Evolutionary conservation across 2,329 filamentous ascomycete genomes (phyloP).

Genomic region (Ophiostoma himal-ulmi): DNA sequence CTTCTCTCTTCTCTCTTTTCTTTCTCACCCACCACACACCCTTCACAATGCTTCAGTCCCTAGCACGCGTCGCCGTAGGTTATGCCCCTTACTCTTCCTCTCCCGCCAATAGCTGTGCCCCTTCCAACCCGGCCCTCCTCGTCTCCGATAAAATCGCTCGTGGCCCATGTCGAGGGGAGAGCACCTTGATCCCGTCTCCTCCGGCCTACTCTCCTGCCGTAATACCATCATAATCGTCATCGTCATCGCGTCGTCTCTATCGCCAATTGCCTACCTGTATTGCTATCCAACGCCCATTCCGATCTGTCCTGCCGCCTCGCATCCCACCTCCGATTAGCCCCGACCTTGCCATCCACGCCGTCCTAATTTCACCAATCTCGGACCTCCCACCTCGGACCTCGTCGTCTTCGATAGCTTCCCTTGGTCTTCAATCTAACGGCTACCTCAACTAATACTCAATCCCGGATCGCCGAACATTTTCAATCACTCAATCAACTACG

Average conservation of each 20-base stretch:
- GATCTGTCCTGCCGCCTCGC: neutral
- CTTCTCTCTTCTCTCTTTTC: neutral
- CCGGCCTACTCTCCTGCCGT: neutral
- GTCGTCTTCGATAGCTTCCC: neutral
- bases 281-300: no score
- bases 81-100: conserved; percentile 12
- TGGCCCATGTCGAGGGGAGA: neutral
- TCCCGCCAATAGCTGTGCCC: neutral
- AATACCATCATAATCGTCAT: neutral
- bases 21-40: conserved; percentile 1
- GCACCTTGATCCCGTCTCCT: neutral
- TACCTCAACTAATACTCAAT: neutral
- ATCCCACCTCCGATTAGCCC: neutral
- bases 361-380: neutral
- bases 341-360: conserved; percentile 1
- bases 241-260: neutral
- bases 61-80: conserved; percentile 53
- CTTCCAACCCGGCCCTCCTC: neutral
- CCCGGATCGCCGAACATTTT: neutral
- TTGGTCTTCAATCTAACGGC: neutral
- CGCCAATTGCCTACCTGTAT: neutral
- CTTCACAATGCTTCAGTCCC: conserved; percentile 33
- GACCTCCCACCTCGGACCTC: neutral
- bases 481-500: neutral
- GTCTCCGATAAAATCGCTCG: conserved; percentile 10